phyloP scores from a whole-genome alignment of 2,329 filamentous ascomycete genomes.

The Ceratocystiopsis sp. region DNA sequence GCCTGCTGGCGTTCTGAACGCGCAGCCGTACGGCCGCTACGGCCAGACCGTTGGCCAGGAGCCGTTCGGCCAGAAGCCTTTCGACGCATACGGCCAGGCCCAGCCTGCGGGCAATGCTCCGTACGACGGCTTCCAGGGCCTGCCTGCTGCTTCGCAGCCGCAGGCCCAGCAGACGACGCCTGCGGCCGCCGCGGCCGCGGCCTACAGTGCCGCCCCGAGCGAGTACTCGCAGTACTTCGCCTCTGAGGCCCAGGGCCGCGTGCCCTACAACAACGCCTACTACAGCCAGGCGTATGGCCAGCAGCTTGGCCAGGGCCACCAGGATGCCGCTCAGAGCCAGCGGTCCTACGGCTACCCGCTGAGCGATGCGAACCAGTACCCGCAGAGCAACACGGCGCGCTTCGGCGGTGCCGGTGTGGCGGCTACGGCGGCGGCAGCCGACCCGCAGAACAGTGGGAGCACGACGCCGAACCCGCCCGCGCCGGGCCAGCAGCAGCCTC shows the following conservation, averaged over 20 bases:
- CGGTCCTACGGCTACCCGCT: slow-evolving; percentile 61
- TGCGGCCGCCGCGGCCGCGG: slow-evolving; percentile 22
- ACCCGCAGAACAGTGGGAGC: slow-evolving; percentile 72
- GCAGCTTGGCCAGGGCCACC: slow-evolving; percentile 44
- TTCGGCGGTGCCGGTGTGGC: slow-evolving; percentile 28
- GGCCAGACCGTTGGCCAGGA: slow-evolving; percentile 46
- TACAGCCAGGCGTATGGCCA: slow-evolving; percentile 49
- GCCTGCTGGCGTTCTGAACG: slow-evolving; percentile 11
- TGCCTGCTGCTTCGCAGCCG: slow-evolving; percentile 2
- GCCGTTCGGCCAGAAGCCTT: slow-evolving; percentile 57
- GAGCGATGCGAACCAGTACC: slow-evolving; percentile 52
- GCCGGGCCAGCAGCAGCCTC: slow-evolving; percentile 24
- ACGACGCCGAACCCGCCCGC: slow-evolving; percentile 70
- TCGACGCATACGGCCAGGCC: slow-evolving; percentile 67
- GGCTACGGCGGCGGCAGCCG: slow-evolving; percentile 25
- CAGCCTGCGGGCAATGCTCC: slow-evolving; percentile 31
- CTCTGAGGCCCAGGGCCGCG: slow-evolving; percentile 46
- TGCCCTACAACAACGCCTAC: slow-evolving; percentile 52
- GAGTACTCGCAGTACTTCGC: slow-evolving; percentile 83
- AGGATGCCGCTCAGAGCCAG: slow-evolving; percentile 54
- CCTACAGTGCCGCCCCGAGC: slow-evolving; percentile 52
- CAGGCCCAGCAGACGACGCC: slow-evolving; percentile 42
- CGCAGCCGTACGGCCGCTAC: slow-evolving; percentile 55
- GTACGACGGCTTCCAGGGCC: slow-evolving; percentile 38
- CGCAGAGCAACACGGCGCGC: slow-evolving; percentile 55